Evolutionary conservation across 495 filamentous ascomycete genomes (phyloP).

Genomic region (Acidomyces sp.): DNA sequence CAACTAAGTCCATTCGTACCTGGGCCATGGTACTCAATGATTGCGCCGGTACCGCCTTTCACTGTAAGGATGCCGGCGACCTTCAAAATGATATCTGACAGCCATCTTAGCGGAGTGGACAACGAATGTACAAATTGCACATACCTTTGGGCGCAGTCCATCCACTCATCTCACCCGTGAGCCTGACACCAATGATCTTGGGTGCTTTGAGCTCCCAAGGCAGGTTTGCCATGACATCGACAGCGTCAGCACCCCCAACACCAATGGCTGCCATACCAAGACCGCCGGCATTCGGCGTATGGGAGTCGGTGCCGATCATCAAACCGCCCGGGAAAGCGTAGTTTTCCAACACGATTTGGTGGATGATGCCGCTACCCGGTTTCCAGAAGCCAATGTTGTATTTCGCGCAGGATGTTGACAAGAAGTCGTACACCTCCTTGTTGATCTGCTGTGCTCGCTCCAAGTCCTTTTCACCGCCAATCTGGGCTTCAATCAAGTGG

Average conservation of each 20-base stretch:
- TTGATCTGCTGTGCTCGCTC: constrained; percentile 84
- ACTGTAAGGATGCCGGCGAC: constrained; percentile 94
- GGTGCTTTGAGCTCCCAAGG: constrained; percentile 98
- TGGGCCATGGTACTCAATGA: constrained; percentile 88
- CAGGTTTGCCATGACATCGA: constrained; percentile 96
- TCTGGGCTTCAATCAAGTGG: constrained; percentile 96
- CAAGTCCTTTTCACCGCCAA: constrained; percentile 90
- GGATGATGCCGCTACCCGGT: constrained; percentile 97
- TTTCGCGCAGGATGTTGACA: constrained; percentile 87
- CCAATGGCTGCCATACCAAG: constrained; percentile 92
- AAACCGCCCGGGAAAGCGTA: constrained; percentile 97
- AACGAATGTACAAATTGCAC: constrained; percentile 13
- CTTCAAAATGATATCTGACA: constrained; percentile 90
- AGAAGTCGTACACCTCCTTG: constrained; percentile 99
- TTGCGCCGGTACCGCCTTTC: constrained; percentile 94
- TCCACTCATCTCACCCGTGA: constrained; percentile 79
- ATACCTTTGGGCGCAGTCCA: constrained; percentile 86
- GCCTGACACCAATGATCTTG: constrained; percentile 89
- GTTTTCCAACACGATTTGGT: constrained; percentile 97
- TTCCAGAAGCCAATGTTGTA: constrained; percentile 99
- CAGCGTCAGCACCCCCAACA: constrained; percentile 97
- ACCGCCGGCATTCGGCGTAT: constrained; percentile 97
- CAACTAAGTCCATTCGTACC: constrained; percentile 59
- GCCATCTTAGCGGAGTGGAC: too few species aligned
- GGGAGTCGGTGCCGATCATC: constrained; percentile 96